Evolutionary conservation across 2,329 filamentous ascomycete species (phyloP), one percentile per base, ranked within the genome.

Genomic region (Hypoxylon sp.): DNA sequence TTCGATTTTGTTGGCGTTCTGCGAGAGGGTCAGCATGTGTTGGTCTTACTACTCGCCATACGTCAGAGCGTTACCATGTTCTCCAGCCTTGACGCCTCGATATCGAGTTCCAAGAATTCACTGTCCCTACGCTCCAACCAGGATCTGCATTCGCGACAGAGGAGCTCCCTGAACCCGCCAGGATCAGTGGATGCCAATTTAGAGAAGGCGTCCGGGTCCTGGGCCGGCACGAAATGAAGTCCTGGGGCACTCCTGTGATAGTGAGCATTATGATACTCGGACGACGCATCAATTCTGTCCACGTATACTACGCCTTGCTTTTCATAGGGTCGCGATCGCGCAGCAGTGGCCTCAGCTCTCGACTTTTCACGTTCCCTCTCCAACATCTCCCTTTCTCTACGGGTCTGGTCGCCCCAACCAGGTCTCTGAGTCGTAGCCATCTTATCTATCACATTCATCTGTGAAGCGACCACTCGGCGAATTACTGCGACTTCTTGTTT

Each of bases 401-500:
- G 59, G 25, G 68, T 45, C 50, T 60, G 60, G 32, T 63, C 56
- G 32, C 38, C 48, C 50, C 43, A 50, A 17, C 38, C 17, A 10
- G 55, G 46, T 25, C 25, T 49, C 13, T 50, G 50, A 41, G 55
- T 56, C 11, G 49, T 14, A 9, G 23, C 63, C 65, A 70, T 63
- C 4, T 48, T 60, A 11, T 63, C 67, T 59, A 59, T 41, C 19
- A 63, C 34, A 21, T 49, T 59, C 32, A 63, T 38, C 56, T 65
- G 62, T 49, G 68, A 68, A 34, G 60, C 67, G 25, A 83, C 66
- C 1, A 78, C 80, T 25, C 77, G 75, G 43, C 74, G 77, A 23
- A 84, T 76, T 17, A 81, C 77, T 19, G 73, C 72, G 30, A 83
- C 73, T 65, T 85, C 82, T 60, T 83, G 79, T 17, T 79, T 77